phyloP scores from a whole-genome alignment of 257 asterid genomes.

The Salvia rosmarinus region DNA sequence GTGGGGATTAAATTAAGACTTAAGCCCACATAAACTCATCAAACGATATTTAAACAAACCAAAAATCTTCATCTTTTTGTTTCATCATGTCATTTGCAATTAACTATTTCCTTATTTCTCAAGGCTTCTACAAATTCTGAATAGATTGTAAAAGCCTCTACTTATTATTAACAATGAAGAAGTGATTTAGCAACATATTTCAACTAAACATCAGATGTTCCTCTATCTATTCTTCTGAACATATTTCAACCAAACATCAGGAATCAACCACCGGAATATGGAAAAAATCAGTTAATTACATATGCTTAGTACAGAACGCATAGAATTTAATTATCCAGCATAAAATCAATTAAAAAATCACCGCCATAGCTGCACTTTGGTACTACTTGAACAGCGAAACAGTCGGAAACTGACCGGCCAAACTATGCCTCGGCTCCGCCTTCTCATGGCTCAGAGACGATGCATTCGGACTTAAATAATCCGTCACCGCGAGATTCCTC shows the following conservation, averaged over 20 bases:
- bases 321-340: slow-evolving; percentile 1
- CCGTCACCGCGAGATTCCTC: slow-evolving; percentile 31
- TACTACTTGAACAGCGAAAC: slow-evolving; percentile 93
- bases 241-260: background rate
- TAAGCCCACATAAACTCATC: background rate
- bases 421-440: slow-evolving; percentile 63
- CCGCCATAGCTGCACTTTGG: slow-evolving; percentile 98
- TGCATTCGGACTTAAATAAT: slow-evolving; percentile 40
- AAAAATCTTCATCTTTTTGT: background rate
- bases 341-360: slow-evolving; percentile 35
- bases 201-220: background rate
- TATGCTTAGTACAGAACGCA: background rate
- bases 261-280: slow-evolving; percentile 1
- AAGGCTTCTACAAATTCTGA: background rate
- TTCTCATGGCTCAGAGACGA: slow-evolving; percentile 55
- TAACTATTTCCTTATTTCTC: background rate
- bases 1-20: background rate
- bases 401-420: slow-evolving; percentile 81
- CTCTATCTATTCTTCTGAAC: background rate
- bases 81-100: background rate
- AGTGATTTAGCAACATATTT: background rate
- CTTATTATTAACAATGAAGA: background rate
- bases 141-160: background rate
- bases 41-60: background rate
- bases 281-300: slow-evolving; percentile 1